Percentiles rank a stretch among this genome's conserved stretches.
phyloP scores from a whole-genome alignment of 441 rosid genomes.

The Gossypium laxum region DNA sequence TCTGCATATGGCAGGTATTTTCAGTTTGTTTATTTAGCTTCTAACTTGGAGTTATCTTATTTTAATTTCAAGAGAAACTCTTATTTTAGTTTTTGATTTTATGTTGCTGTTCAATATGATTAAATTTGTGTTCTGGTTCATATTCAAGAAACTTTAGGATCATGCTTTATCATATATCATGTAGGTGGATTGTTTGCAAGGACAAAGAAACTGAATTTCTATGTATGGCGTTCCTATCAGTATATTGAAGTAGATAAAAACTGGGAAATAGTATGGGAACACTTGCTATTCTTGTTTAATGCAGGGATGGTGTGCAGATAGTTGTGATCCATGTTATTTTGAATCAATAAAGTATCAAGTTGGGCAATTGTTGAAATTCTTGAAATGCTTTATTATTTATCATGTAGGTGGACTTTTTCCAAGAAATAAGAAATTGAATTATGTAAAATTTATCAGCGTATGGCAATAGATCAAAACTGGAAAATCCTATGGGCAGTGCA shows the following conservation, averaged over 20 bases:
- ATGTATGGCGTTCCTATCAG: neutral
- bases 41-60: neutral
- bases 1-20: constrained; percentile 53
- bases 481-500: neutral
- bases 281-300: neutral
- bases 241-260: neutral
- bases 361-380: neutral
- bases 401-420: neutral
- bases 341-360: neutral
- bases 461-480: neutral
- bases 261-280: neutral
- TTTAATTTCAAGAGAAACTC: neutral
- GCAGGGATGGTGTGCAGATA: neutral
- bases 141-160: neutral
- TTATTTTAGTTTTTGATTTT: neutral
- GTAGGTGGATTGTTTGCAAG: neutral
- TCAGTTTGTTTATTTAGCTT: neutral
- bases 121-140: neutral
- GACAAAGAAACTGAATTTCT: neutral
- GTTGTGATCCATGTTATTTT: neutral
- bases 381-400: neutral
- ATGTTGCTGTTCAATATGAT: neutral
- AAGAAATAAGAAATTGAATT: neutral
- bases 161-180: neutral
- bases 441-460: neutral